phyloP scores from a whole-genome alignment of 225 moss, liverwort and hornwort genomes.

The Climacium dendroides region DNA sequence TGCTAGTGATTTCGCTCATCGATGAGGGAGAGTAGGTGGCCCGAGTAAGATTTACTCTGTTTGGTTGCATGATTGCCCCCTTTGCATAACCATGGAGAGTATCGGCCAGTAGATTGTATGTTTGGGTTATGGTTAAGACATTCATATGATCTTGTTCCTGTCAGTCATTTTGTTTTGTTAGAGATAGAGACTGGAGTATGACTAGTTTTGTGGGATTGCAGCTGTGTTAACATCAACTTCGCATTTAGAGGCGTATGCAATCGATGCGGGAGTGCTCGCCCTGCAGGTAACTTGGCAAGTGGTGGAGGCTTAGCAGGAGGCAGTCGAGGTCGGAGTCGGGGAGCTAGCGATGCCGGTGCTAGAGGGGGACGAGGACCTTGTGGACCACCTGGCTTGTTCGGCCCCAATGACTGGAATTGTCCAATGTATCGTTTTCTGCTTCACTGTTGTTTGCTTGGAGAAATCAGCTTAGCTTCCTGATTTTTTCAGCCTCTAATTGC shows the following conservation, averaged over 20 bases:
- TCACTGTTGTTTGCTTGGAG: not conserved
- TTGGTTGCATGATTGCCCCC: not conserved
- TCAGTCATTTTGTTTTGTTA: not conserved
- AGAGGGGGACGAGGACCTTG: slow-evolving; percentile 55
- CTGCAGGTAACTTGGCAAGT: slow-evolving; percentile 39
- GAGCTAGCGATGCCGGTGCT: slow-evolving; percentile 27
- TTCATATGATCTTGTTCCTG: not conserved
- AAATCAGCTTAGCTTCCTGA: not conserved
- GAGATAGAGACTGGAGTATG: not conserved
- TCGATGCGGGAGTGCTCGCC: slow-evolving; percentile 62
- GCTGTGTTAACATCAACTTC: slow-evolving; percentile 81
- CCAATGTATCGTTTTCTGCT: slow-evolving; percentile 30
- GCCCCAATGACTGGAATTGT: slow-evolving; percentile 83
- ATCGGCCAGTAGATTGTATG: not conserved
- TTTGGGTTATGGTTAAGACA: not conserved
- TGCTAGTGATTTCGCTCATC: not conserved
- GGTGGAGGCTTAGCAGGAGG: slow-evolving; percentile 41
- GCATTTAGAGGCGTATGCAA: slow-evolving; percentile 83
- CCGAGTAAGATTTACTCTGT: not conserved
- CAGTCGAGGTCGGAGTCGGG: slow-evolving; percentile 54
- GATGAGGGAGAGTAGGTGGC: not conserved
- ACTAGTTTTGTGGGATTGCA: slow-evolving; percentile 3
- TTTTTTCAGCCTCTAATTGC: not conserved
- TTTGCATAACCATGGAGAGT: not conserved
- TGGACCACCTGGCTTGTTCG: slow-evolving; percentile 73